Base-by-base conservation (phyloP, 2,329 filamentous ascomycete species). In the Lachnellula occidentalis region DNA sequence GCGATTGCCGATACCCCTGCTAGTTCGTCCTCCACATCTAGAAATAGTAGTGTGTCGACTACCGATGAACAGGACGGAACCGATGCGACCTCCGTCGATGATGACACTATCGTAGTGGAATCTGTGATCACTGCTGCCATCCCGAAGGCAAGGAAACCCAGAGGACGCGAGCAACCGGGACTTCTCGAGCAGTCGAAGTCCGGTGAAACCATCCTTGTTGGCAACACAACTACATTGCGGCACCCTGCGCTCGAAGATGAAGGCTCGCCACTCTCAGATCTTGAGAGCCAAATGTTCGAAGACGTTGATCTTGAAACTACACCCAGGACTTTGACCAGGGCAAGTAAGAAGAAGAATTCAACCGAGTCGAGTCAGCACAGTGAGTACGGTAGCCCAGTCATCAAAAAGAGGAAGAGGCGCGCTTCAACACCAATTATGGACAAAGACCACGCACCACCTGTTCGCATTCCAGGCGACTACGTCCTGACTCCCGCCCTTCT, bases 401-500 rank as follows among this genome's bases (percentile, higher is more conserved):
- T 34, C 39, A 52, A 63, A 39, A 54, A 60, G 51, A 58, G 60
- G 50, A 52, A 58, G 45, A 63, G 57, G 43, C 22, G 45, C 24
- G 22, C 34, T 45, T 19, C 47, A 46, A 17, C 47, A 46, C 58
- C 63, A 43, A 59, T 43, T 4, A 61, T 58, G 34, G 63, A 67
- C 37, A 24, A 53, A 37, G 65, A 66, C 19, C 59, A 62, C 46
- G 64, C 65, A 5, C 61, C 62, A 34, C 37, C 53, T 24, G 55
- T 69, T 9, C 85, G 88, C 34, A 73, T 76, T 0, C 86, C 86
- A 0, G 87, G 88, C 1, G 89, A 94, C 71, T 97, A 97, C 72
- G 86, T 89, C 31, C 82, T 92, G 19, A 95, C 90, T 0, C 79
- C 84, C 0, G 77, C 86, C 12, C 78, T 96, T 0, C 81, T 96